phyloP scores from a whole-genome alignment of 1,284 basidiomycete species.

The Ceratobasidium sp. region DNA sequence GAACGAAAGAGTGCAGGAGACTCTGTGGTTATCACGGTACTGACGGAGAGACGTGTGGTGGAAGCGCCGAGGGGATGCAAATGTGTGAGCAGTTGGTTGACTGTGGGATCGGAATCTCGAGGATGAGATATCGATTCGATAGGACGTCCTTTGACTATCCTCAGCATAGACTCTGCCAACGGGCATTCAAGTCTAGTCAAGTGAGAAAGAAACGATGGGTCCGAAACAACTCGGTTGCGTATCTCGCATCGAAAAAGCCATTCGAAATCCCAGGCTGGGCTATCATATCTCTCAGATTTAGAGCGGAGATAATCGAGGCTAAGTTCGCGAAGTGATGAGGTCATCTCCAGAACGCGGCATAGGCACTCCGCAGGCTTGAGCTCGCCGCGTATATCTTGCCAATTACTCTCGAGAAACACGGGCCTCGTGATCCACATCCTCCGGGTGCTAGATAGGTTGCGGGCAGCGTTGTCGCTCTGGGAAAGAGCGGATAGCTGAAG shows the following conservation, averaged over 20 bases:
- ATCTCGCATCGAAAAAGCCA: neutral
- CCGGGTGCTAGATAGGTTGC: neutral
- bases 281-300: neutral
- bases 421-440: neutral
- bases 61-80: too few species aligned
- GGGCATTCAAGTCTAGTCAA: neutral
- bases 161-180: neutral
- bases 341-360: neutral
- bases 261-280: neutral
- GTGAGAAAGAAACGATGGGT: neutral
- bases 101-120: too few species aligned
- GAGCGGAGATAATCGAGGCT: neutral
- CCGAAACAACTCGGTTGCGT: neutral
- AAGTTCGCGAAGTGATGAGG: conserved; percentile 5
- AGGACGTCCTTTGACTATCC: neutral
- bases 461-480: neutral
- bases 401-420: neutral
- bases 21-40: too few species aligned
- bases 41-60: too few species aligned
- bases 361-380: neutral
- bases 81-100: too few species aligned
- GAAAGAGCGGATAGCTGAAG: neutral
- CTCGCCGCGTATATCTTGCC: neutral
- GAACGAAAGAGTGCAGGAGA: neutral
- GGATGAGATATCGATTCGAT: neutral